phyloP scores from a whole-genome alignment of 352 stramenopile species.

The Globisporangium echinulatum region DNA sequence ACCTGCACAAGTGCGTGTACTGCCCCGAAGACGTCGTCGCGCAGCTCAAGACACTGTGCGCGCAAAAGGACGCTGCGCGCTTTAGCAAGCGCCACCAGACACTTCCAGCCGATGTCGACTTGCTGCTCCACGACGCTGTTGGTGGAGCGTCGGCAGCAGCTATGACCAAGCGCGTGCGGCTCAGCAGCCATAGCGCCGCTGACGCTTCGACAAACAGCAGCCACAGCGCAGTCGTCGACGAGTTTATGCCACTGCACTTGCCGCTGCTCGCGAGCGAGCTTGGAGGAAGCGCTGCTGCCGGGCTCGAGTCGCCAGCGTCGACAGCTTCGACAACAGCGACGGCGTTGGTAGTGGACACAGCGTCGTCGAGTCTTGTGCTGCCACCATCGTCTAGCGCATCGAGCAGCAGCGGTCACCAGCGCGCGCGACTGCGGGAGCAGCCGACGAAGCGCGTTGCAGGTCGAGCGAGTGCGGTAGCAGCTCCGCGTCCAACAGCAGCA shows the following conservation, averaged over 20 bases:
- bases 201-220: background rate
- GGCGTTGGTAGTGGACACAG: background rate
- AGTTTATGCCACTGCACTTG: conserved; percentile 46
- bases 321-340: background rate
- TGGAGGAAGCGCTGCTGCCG: too few relatives aligned
- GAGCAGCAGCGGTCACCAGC: background rate
- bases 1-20: conserved; percentile 75
- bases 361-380: too few relatives aligned
- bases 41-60: conserved; percentile 57
- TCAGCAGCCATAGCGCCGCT: background rate
- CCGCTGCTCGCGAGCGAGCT: conserved; percentile 24
- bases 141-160: conserved; percentile 4
- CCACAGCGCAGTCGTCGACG: conserved; percentile 14
- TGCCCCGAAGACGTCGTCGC: conserved; percentile 61
- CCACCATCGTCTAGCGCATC: background rate
- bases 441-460: background rate
- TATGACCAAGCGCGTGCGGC: background rate
- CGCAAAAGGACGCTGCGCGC: conserved; percentile 62
- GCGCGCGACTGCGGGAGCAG: conserved; percentile 4
- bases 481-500: too few relatives aligned
- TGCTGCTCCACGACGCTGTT: conserved; percentile 25
- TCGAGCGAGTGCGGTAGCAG: too few relatives aligned
- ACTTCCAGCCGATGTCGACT: conserved; percentile 28
- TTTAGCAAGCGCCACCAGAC: conserved; percentile 66
- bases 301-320: background rate